A percentile compares a stretch with the other conserved stretches of the same genome.
These are phyloP conservation scores for Leccinellum rugosiceps DNA, from an alignment of 768 basidiomycete genomes.

Conservation along the genomic window DNA sequence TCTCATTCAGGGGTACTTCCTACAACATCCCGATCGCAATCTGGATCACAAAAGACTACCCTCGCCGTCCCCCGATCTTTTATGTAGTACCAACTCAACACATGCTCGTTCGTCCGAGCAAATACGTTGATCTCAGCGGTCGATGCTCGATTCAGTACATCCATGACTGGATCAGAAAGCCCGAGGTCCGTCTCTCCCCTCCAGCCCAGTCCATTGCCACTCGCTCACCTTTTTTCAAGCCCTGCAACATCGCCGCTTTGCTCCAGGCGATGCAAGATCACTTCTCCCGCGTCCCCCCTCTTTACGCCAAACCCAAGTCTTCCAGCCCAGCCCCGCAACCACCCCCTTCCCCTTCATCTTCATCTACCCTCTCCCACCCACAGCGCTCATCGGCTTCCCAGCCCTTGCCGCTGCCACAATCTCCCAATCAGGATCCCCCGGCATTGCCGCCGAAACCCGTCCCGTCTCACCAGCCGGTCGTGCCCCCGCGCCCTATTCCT, in stretches of 20 bases:
- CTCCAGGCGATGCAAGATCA: slow-evolving; percentile 74
- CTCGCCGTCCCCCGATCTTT: slow-evolving; percentile 73
- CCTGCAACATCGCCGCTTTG: slow-evolving; percentile 70
- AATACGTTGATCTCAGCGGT: slow-evolving; percentile 78
- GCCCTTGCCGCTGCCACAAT: slow-evolving; percentile 18
- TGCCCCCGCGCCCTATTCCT: slow-evolving; percentile 18
- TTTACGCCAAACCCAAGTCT: slow-evolving; percentile 77
- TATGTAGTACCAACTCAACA: slow-evolving; percentile 91
- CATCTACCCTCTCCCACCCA: slow-evolving; percentile 16
- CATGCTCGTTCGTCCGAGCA: slow-evolving; percentile 82
- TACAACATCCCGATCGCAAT: slow-evolving; percentile 95
- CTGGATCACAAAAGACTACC: slow-evolving; percentile 87
- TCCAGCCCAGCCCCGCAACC: slow-evolving; percentile 22
- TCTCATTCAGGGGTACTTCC: slow-evolving; percentile 64
- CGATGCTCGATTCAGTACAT: slow-evolving; percentile 67
- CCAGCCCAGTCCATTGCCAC: neutral
- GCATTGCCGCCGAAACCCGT: slow-evolving; percentile 39
- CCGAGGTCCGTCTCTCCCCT: slow-evolving; percentile 42
- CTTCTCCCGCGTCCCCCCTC: slow-evolving; percentile 84
- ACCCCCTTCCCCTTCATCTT: slow-evolving; percentile 14
- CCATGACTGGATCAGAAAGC: slow-evolving; percentile 75
- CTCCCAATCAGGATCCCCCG: slow-evolving; percentile 31
- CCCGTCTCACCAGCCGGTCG: slow-evolving; percentile 8
- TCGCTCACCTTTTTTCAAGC: slow-evolving; percentile 40
- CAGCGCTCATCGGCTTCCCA: slow-evolving; percentile 13